These are phyloP conservation scores for Sarocladium strictum DNA, from an alignment of 2,329 filamentous ascomycete genomes.

Conservation along the genomic window DNA sequence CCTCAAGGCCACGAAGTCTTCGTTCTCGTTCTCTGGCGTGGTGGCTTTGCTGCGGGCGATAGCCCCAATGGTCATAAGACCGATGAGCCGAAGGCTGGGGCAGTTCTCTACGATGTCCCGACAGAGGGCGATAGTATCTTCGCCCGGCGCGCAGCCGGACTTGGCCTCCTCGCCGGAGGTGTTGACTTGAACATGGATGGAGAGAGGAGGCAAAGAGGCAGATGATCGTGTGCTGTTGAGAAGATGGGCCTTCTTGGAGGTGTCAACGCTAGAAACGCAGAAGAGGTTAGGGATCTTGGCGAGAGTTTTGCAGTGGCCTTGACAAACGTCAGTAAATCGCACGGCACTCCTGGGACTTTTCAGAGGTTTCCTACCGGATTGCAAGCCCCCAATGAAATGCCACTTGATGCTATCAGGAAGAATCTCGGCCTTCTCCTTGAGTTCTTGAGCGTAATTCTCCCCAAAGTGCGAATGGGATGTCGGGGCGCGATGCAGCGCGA, in stretches of 20 bases:
- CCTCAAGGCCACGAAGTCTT: conserved; percentile 71
- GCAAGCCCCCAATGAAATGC: conserved; percentile 95
- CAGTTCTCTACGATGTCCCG: conserved; percentile 64
- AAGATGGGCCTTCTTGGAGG: conserved; percentile 76
- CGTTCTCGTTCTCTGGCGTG: conserved; percentile 74
- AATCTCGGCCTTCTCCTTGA: conserved; percentile 75
- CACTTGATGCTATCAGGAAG: conserved; percentile 74
- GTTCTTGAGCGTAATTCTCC: conserved; percentile 92
- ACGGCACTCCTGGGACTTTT: not conserved
- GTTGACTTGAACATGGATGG: conserved; percentile 90
- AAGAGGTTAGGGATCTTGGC: conserved; percentile 84
- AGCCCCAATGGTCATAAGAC: conserved; percentile 95
- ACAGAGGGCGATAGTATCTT: conserved; percentile 59
- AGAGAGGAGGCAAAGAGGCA: conserved; percentile 41
- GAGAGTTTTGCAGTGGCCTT: conserved; percentile 83
- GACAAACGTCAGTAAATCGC: not conserved
- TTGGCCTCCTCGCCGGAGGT: conserved; percentile 85
- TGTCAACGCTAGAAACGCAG: conserved; percentile 88
- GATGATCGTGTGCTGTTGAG: conserved; percentile 71
- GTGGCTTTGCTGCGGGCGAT: conserved; percentile 77
- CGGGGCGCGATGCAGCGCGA: conserved; percentile 66
- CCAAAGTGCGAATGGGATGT: conserved; percentile 73
- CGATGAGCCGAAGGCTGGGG: conserved; percentile 66
- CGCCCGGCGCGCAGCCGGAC: conserved; percentile 68
- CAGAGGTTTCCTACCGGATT: conserved; percentile 49